A percentile compares a stretch with the other conserved stretches of the same genome.
These are phyloP conservation scores for Scheffersomyces ergatensis DNA, from an alignment of 805 yeast genomes.

Conservation along the genomic window DNA sequence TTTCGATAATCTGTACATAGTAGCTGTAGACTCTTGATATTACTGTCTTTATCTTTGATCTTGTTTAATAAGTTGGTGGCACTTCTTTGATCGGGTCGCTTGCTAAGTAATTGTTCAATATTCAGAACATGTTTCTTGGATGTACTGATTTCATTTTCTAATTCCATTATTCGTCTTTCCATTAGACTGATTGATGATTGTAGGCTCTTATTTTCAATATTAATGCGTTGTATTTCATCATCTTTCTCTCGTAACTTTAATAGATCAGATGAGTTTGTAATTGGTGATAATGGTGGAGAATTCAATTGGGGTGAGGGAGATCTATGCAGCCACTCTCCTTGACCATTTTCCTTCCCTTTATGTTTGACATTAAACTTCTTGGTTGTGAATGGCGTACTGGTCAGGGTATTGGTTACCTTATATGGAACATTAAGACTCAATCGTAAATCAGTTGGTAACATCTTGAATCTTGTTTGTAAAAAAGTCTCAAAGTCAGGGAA, in stretches of 20 bases:
- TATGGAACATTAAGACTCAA: neutral
- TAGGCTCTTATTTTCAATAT: slow-evolving; percentile 12
- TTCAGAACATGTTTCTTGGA: slow-evolving; percentile 12
- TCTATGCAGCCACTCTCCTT: slow-evolving; percentile 9
- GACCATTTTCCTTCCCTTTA: slow-evolving; percentile 10
- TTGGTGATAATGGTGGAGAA: neutral
- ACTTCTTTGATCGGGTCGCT: slow-evolving; percentile 1
- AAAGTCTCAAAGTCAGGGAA: slow-evolving; percentile 16
- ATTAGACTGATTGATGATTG: slow-evolving; percentile 4
- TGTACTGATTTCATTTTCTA: slow-evolving; percentile 6
- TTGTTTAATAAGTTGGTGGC: neutral
- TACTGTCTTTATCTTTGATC: slow-evolving; percentile 5
- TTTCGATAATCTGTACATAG: slow-evolving; percentile 16
- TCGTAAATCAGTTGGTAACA: slow-evolving; percentile 7
- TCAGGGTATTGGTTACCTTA: neutral
- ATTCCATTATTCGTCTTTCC: slow-evolving; percentile 9
- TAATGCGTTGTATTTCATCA: slow-evolving; percentile 15
- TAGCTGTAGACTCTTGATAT: slow-evolving; percentile 7
- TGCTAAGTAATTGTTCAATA: slow-evolving; percentile 9
- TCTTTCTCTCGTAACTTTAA: slow-evolving; percentile 3
- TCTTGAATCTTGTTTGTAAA: slow-evolving; percentile 18
- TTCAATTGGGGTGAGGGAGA: slow-evolving; percentile 4
- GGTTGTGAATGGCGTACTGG: neutral
- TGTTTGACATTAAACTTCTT: neutral
- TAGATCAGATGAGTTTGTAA: slow-evolving; percentile 7